phyloP scores from a whole-genome alignment of 371 early-diverging fungal genomes.

The Mortierella sp. region DNA sequence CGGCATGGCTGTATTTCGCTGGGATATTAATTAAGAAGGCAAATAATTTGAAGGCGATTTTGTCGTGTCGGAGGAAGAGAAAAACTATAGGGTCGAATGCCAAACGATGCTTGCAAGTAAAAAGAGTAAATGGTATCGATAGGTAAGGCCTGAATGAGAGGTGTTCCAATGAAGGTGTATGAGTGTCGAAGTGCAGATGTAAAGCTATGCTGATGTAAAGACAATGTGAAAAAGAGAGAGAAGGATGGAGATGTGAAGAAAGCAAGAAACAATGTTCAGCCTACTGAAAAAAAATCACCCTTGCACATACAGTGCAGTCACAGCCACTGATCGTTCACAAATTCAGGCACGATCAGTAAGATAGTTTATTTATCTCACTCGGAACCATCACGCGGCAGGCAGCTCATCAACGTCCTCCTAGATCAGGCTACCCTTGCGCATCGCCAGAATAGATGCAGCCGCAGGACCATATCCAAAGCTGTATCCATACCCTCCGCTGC shows the following conservation, averaged over 20 bases:
- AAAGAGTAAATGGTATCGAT: not conserved
- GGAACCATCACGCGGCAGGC: not conserved
- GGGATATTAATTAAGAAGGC: not conserved
- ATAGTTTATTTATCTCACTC: not conserved
- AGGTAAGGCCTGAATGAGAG: not conserved
- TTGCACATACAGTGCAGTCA: not conserved
- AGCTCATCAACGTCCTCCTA: slow-evolving; percentile 67
- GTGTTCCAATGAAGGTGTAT: not conserved
- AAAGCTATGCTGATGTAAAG: not conserved
- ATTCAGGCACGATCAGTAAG: not conserved
- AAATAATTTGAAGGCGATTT: not conserved
- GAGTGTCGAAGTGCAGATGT: not conserved
- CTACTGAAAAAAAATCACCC: not conserved
- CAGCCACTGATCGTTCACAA: not conserved
- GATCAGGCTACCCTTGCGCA: slow-evolving; percentile 89
- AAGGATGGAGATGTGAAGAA: not conserved
- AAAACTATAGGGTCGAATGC: not conserved
- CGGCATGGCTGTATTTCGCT: slow-evolving; percentile 59
- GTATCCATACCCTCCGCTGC: slow-evolving; percentile 20
- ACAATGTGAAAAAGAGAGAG: not conserved
- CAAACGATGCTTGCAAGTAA: not conserved
- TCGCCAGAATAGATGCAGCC: slow-evolving; percentile 80
- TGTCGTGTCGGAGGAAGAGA: not conserved
- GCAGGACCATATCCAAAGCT: slow-evolving; percentile 50
- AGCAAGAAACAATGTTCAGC: not conserved